Evolutionary conservation across 129 eudicot species (phyloP), one percentile per base, ranked within the genome.

Genomic region (Flaveria trinervia): DNA sequence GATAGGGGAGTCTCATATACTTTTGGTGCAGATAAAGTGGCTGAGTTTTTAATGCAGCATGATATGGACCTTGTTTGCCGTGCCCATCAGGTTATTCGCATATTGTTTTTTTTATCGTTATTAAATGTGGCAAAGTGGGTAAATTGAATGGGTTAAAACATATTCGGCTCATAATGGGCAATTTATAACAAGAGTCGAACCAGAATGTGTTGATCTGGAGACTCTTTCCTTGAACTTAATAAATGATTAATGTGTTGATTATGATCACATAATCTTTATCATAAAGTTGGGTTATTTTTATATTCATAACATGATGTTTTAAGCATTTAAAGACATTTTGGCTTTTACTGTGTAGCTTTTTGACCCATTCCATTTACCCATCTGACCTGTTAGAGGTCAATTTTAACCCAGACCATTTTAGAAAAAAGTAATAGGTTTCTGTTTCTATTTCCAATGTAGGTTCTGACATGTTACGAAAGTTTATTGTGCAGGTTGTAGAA

Each of bases 51-150:
- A 69, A 82, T 83, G 88, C 89, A 85, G 73, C 89, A 90, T 79
- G 92, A 90, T 83, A 90, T 90, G 96, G 96, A 90, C 78, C 88
- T 90, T 33, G 83, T 87, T 77, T 90, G 96, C 45, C 96, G 96
- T 70, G 92, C 96, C 69, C 96, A 89, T 81, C 96, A 89, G 89
- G 96, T 89, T 39, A 18, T 67, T 48, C 5, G 41, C 23, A 12
- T 8, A 68, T 55, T 50, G 20, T 18, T 25, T 56, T 54, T 43
- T 13, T 9, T 14, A 57, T 66, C 39, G 68, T 5, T 70, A 52
- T 76, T 18, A 45, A 25, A 45, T 16, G 60, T 75, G 71, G 33
- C 15, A 60, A 57, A 41, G 3, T 60, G 57, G 14, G 55, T 43
- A 14, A 22, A 36, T 44, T 16, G 48, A 26, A 18, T 8, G 12